These are phyloP conservation scores for Quillaja saponaria DNA, from an alignment of 306 rosid species.

Conservation along the genomic window DNA sequence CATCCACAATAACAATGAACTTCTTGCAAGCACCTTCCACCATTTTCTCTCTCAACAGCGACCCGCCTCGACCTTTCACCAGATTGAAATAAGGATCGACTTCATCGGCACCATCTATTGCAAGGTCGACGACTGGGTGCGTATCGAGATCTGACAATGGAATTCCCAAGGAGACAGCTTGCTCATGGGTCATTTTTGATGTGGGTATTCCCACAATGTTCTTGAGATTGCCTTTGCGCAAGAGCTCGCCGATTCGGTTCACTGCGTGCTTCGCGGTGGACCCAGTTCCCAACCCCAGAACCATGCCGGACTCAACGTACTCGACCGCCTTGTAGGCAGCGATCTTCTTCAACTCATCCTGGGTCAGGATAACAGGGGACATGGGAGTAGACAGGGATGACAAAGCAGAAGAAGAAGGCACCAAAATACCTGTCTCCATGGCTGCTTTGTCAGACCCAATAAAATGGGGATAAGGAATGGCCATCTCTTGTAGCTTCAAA, in stretches of 20 bases:
- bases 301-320: constrained; percentile 83
- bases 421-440: constrained; percentile 59
- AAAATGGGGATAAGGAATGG: constrained; percentile 56
- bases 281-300: constrained; percentile 86
- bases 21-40: constrained; percentile 73
- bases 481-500: constrained; percentile 37
- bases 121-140: constrained; percentile 67
- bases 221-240: constrained; percentile 61
- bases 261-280: constrained; percentile 88
- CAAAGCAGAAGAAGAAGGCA: constrained; percentile 47
- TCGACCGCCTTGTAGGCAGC: constrained; percentile 94
- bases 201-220: constrained; percentile 82
- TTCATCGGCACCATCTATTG: constrained; percentile 93
- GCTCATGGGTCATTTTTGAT: constrained; percentile 70
- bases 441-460: constrained; percentile 51
- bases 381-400: constrained; percentile 18
- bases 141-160: constrained; percentile 77
- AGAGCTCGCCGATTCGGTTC: constrained; percentile 72
- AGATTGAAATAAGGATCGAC: constrained; percentile 71
- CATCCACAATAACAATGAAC: constrained; percentile 80
- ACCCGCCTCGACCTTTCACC: constrained; percentile 91
- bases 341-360: constrained; percentile 81
- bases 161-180: constrained; percentile 67
- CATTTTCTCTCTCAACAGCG: constrained; percentile 82
- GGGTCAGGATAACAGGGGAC: constrained; percentile 53